Conservation (phyloP, 768 basidiomycete species). For the Boletus reticulatus region DNA sequence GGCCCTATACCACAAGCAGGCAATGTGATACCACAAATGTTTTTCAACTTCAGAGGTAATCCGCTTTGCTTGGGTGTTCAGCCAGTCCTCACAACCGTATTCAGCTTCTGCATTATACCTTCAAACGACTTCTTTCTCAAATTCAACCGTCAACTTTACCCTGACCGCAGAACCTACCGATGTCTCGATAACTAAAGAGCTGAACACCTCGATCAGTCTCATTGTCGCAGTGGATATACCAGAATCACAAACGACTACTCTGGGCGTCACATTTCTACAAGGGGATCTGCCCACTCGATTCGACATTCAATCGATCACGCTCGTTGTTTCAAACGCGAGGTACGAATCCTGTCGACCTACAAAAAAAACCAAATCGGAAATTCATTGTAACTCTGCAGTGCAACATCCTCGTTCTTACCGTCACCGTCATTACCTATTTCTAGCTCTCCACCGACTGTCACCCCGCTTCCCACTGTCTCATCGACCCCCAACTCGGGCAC, state of each 20-base stretch:
- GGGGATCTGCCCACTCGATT: slow-evolving; percentile 29
- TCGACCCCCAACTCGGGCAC: slow-evolving; percentile 1
- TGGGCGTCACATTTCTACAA: slow-evolving; percentile 42
- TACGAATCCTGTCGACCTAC: slow-evolving; percentile 15
- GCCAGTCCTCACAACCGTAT: slow-evolving; percentile 2
- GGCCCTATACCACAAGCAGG: slow-evolving; percentile 43
- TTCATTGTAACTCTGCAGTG: slow-evolving; percentile 11
- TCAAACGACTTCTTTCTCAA: slow-evolving; percentile 42
- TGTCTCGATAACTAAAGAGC: slow-evolving; percentile 32
- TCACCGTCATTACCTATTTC: slow-evolving; percentile 21
- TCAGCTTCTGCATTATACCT: slow-evolving; percentile 46
- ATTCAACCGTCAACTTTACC: slow-evolving; percentile 53
- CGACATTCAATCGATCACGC: slow-evolving; percentile 37
- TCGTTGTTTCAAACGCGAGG: slow-evolving; percentile 39
- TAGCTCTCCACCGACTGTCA: slow-evolving; percentile 20
- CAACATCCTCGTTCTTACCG: slow-evolving; percentile 28
- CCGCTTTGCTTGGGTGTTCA: background rate
- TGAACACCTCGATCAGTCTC: slow-evolving; percentile 42
- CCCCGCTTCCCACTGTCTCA: slow-evolving; percentile 5
- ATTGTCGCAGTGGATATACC: slow-evolving; percentile 40
- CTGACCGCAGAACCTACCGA: slow-evolving; percentile 38
- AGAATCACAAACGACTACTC: slow-evolving; percentile 38
- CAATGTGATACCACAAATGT: slow-evolving; percentile 54
- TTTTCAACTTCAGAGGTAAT: slow-evolving; percentile 53
- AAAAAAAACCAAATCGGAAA: background rate